Evolutionary conservation across 2,329 filamentous ascomycete genomes (phyloP).

Genomic region (Periconia digitata): DNA sequence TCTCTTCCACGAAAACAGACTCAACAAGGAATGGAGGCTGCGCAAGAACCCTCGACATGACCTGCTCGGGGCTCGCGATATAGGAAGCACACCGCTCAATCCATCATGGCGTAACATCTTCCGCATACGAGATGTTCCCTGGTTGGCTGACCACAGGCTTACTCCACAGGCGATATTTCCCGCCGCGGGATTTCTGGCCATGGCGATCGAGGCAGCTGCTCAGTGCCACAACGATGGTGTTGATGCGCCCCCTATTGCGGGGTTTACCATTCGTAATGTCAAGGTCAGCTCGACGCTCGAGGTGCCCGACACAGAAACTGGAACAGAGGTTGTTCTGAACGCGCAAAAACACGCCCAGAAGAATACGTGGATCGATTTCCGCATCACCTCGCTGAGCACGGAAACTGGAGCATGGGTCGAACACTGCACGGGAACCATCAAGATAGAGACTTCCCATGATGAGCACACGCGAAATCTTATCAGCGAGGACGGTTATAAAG

Average conservation of each 20-base stretch:
- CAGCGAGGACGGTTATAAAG: background rate
- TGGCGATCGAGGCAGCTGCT: constrained; percentile 2
- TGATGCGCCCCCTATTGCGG: background rate
- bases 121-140: constrained; percentile 41
- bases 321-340: background rate
- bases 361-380: background rate
- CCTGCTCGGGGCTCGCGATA: constrained; percentile 13
- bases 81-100: constrained; percentile 14
- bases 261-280: constrained; percentile 22
- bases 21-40: constrained; percentile 13
- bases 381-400: background rate
- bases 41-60: constrained; percentile 19
- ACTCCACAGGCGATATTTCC: constrained; percentile 21
- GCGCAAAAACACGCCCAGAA: background rate
- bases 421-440: constrained; percentile 22
- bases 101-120: constrained; percentile 43
- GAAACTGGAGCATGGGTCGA: constrained; percentile 21
- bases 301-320: background rate
- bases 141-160: constrained; percentile 47
- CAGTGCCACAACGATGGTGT: constrained; percentile 1
- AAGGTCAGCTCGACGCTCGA: constrained; percentile 12
- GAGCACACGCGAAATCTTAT: background rate
- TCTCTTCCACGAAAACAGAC: constrained; percentile 17
- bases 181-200: constrained; percentile 22
- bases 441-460: constrained; percentile 7